Base-by-base conservation (phyloP, 768 basidiomycete genomes). In the Sarcodon aspratus region DNA sequence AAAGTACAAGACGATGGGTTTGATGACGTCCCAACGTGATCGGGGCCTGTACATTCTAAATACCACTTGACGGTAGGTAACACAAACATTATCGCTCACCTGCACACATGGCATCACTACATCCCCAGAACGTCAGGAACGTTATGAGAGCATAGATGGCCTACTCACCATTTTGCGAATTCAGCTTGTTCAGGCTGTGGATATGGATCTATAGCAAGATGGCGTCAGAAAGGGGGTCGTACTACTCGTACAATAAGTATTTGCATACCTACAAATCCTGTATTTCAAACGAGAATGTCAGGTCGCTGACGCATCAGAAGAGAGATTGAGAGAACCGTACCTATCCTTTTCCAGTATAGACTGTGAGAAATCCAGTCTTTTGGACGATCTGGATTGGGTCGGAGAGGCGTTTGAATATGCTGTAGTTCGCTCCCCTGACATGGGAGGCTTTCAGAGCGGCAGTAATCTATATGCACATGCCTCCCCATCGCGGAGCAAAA, bases 281-380 rank as follows among this genome's bases (percentile, higher is more conserved):
- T n/a, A 18, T 21, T 10, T 12, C 9, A 38, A 36, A 36, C 9
- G 4, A 50, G 13, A 12, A 13, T 7, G 12, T 13, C 31, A 7
- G 12, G 33, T n/a, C 12, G 15, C 4, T 1, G 17, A n/a, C 48
- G 11, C 21, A 34, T 36, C 13, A 40, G 44, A 8, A 12, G 13
- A 5, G 3, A 31, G 11, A 47, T 54, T 9, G 48, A 9, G 27
- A 35, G 10, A 15, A 36, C 1, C 69, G 32, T 48, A 79, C 79
- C 81, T 51, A 69, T 69, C n/a, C 80, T 69, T 50, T 69, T 68
- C 80, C 80, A 82, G 53, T 70, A 73, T 33, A 82, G 53, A 21
- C 58, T 63, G 51, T 82, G 80, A 7, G 74, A 72, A 35, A 82
- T 61, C 54, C 63, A 66, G 50, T 82, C 80, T 52, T 82, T 82